A percentile compares a stretch with the other conserved stretches of the same genome.
These are phyloP conservation scores for Dictyostelium discoideum DNA, from an alignment of 78 protist genomes.

Conservation along the genomic window DNA sequence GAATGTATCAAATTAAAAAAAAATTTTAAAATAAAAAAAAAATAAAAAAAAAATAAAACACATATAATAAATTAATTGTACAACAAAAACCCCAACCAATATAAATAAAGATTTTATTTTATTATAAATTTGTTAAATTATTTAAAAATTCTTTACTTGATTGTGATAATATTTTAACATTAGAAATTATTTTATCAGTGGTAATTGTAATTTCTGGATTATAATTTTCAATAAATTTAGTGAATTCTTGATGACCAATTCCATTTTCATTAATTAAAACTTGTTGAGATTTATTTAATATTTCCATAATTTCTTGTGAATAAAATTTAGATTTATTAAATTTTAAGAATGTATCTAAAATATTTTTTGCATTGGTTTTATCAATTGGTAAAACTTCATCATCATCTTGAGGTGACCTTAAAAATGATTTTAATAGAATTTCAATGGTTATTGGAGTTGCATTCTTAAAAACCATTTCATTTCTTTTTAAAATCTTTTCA, in stretches of 20 bases:
- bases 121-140: background rate
- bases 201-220: background rate
- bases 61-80: background rate
- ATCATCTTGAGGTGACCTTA: background rate
- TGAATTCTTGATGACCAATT: background rate
- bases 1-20: background rate
- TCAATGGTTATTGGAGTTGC: background rate
- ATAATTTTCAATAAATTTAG: background rate
- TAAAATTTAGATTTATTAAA: background rate
- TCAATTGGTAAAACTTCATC: background rate
- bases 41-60: background rate
- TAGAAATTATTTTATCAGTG: background rate
- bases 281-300: background rate
- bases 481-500: background rate
- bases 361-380: background rate
- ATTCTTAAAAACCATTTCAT: background rate
- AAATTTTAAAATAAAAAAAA: background rate
- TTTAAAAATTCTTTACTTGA: background rate
- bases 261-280: background rate
- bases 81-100: background rate
- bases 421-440: background rate
- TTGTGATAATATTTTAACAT: background rate
- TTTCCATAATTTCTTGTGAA: background rate
- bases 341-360: background rate
- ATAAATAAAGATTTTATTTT: background rate